Evolutionary conservation across 2,329 filamentous ascomycete species (phyloP).

Genomic region (Penicillium glabrum): DNA sequence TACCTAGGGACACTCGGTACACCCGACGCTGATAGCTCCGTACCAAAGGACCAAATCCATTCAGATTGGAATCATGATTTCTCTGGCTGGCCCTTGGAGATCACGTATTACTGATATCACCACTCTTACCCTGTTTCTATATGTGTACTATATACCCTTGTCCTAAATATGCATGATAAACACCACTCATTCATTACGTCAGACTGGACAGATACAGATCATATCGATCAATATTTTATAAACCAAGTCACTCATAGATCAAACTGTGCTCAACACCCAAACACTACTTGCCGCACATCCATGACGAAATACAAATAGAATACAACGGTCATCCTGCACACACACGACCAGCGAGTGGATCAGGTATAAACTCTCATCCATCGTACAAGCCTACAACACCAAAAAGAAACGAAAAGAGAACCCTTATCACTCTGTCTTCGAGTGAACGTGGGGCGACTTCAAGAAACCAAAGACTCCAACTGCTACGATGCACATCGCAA

Average conservation of each 20-base stretch:
- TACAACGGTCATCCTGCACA: not conserved
- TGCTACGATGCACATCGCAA: constrained; percentile 74
- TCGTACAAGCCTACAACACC: not conserved
- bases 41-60: not conserved
- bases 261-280: not conserved
- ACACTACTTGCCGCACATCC: not conserved
- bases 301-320: not conserved
- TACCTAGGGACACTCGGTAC: not conserved
- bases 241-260: not conserved
- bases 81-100: not conserved
- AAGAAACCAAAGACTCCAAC: constrained; percentile 69
- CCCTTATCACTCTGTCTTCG: constrained; percentile 5
- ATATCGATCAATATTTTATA: not conserved
- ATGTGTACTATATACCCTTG: not conserved
- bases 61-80: not conserved
- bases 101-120: not conserved
- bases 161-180: not conserved
- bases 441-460: constrained; percentile 56
- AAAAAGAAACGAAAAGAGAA: not conserved
- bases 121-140: not conserved
- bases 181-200: not conserved
- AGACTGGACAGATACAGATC: not conserved
- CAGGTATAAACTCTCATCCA: not conserved
- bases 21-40: not conserved
- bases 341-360: not conserved